phyloP scores from a whole-genome alignment of 345 rosid genomes.

The Citrus inodora region DNA sequence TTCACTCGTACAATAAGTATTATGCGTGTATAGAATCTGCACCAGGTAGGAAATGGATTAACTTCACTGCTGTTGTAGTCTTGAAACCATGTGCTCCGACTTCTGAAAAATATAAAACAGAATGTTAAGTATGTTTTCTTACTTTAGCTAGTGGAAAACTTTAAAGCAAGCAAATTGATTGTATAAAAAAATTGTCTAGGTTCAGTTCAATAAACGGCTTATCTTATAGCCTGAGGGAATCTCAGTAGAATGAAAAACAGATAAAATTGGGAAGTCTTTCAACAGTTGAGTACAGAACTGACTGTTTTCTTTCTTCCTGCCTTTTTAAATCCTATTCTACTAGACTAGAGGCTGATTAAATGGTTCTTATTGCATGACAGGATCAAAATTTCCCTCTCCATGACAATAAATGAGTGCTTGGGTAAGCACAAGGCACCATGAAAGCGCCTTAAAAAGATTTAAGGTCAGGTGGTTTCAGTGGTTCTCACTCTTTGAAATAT shows the following conservation, averaged over 20 bases:
- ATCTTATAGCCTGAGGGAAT: neutral
- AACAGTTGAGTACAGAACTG: neutral
- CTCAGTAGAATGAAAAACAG: neutral
- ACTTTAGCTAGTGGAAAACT: neutral
- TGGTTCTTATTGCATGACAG: neutral
- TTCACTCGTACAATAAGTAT: neutral
- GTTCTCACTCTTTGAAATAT: neutral
- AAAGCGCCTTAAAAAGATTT: neutral
- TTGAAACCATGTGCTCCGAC: slow-evolving; percentile 64
- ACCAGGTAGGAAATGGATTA: neutral
- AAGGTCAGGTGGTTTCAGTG: neutral
- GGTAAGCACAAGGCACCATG: no score
- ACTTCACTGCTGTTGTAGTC: slow-evolving; percentile 28
- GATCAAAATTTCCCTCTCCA: neutral
- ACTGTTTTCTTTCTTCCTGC: neutral
- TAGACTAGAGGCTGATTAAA: neutral
- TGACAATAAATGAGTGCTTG: no score
- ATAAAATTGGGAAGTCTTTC: neutral
- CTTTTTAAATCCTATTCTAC: neutral
- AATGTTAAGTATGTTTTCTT: neutral
- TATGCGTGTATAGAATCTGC: neutral
- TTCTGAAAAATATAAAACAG: slow-evolving; percentile 32
- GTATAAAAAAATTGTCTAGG: no score
- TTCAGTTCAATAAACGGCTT: neutral
- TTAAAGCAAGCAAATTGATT: no score